Evolutionary conservation across 1,139 yeast species (phyloP), one percentile per base, ranked within the genome.

Genomic region (Lodderomyces parapsilosis): DNA sequence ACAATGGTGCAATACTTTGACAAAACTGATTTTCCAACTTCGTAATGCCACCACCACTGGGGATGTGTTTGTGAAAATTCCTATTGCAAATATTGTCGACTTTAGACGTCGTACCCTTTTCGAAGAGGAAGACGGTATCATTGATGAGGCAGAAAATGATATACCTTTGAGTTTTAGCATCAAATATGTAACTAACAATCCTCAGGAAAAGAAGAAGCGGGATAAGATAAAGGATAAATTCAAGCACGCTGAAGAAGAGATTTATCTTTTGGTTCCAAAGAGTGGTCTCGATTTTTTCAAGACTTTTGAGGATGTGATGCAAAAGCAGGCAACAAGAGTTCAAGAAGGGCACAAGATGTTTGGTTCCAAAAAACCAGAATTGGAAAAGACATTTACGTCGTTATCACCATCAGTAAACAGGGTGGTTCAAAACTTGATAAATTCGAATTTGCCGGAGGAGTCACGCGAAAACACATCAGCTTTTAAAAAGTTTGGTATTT

Each of bases 51-150:
- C 87, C 58, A 70, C 76, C 33, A 84, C 83, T 15, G 84, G 84
- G 52, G 83, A 84, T 49, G 95, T 89, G 8, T 77, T 86, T 31
- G 70, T 91, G 13, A 86, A 86, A 53, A 79, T 91, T 7, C 97
- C 98, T 0, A 59, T 86, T 20, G 76, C 73, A 34, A 83, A 83
- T 53, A 68, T 91, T n/a, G 56, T 81, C 11, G 88, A 83, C 50
- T 59, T 80, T 28, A 87, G 50, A 68, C 78, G 50, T 72, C 49
- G 48, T 6, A 47, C 45, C 7, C 25, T 62, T 14, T 59, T 62
- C 41, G 49, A 45, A 27, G 56, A 49, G 9, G 53, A 48, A n/a
- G 56, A 43, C 5, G 51, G 45, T 15, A 49, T 36, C 8, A 23
- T 41, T 20, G 47, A 41, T 20, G 44, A 37, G 7, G 41, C 46